Base-by-base conservation (phyloP, 2,329 filamentous ascomycete genomes). In the Oidium heveae region DNA sequence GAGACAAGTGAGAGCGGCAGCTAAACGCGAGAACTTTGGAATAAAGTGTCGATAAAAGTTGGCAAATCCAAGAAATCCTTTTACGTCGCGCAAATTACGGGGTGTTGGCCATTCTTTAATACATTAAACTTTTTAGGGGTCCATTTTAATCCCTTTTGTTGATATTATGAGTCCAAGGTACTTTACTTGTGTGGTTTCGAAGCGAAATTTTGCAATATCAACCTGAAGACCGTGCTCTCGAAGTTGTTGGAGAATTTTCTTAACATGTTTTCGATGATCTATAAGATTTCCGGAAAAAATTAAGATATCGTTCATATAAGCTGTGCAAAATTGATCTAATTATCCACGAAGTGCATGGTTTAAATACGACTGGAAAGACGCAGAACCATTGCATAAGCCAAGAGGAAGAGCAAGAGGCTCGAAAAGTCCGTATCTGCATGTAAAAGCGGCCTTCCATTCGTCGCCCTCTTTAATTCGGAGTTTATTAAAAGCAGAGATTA, bases 291-390 rank as follows among this genome's bases (percentile, higher is more conserved):
- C n/a, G n/a, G n/a, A n/a, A n/a, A n/a, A n/a, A n/a, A n/a, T n/a
- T n/a, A n/a, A n/a, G n/a, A n/a, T n/a, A n/a, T n/a, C n/a, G n/a
- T n/a, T n/a, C n/a, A n/a, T n/a, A n/a, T n/a, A n/a, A n/a, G n/a
- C n/a, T n/a, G n/a, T n/a, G n/a, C n/a, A n/a, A n/a, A n/a, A n/a
- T n/a, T n/a, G n/a, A n/a, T n/a, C n/a, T n/a, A n/a, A n/a, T n/a
- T 34, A 10, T 4, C 47, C 28, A 4, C 47, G 47, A 4, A 51
- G 28, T 4, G 47, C 47, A 18, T 51, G 47, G 28, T 51, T 51
- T 4, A 51, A 16, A 34, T 51, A 34, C 16, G 47, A 16, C 39
- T 57, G 50, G 28, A 50, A 57, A 15, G 54, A 54, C 2, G 54
- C 44, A 2, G 54, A 51, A 8, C 41, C 39, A 43, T 55, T 57